Percentiles rank a stretch among this genome's conserved stretches.
phyloP scores from a whole-genome alignment of 1,284 basidiomycete genomes.

The Stygiomarasmius scandens region DNA sequence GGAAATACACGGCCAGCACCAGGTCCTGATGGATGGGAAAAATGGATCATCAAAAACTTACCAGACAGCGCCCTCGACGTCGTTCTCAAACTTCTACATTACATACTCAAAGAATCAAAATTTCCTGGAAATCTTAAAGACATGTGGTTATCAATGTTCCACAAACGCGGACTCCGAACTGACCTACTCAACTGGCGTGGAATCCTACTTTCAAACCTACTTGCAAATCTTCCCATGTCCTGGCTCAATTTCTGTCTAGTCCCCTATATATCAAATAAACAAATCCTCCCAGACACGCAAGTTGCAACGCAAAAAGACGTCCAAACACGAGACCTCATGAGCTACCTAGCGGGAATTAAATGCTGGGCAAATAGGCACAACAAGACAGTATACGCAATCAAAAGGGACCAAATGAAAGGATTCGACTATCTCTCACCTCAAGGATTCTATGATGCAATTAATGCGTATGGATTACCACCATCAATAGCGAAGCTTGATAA shows the following conservation, averaged over 20 bases:
- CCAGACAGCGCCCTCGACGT: background rate
- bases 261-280: constrained; percentile 22
- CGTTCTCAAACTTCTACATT: constrained; percentile 3
- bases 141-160: constrained; percentile 10
- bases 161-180: constrained; percentile 19
- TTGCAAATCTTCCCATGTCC: constrained; percentile 19
- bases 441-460: constrained; percentile 36
- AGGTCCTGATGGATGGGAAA: constrained; percentile 3
- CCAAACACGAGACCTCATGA: constrained; percentile 20
- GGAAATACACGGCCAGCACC: background rate
- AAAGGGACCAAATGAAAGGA: constrained; percentile 28
- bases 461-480: constrained; percentile 32
- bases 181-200: constrained; percentile 22
- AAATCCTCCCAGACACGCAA: too few relatives aligned
- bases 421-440: constrained; percentile 32
- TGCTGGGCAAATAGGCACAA: constrained; percentile 14
- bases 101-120: background rate
- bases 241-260: constrained; percentile 20
- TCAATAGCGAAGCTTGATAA: constrained; percentile 30
- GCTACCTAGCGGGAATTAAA: constrained; percentile 15
- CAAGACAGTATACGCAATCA: constrained; percentile 4
- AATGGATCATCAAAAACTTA: constrained; percentile 3
- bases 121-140: constrained; percentile 10
- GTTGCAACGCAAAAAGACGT: constrained; percentile 22
- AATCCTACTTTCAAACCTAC: constrained; percentile 21